Percentiles rank a stretch among this genome's conserved stretches.
phyloP scores from a whole-genome alignment of 768 basidiomycete species.

The Coprinellus micaceus region DNA sequence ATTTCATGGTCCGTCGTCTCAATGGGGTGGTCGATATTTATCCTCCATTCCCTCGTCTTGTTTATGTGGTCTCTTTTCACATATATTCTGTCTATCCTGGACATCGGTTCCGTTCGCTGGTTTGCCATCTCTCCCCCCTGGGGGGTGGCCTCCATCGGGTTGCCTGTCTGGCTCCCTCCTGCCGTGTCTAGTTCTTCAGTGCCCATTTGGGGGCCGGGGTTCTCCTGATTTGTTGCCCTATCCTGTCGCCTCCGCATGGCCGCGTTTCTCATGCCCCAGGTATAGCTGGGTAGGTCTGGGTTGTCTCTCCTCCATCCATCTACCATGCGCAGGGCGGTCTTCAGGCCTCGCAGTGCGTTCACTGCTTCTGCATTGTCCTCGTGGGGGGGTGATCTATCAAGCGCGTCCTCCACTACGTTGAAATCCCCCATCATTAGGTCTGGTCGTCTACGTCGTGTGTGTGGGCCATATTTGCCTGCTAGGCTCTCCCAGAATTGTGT shows the following conservation, averaged over 20 bases:
- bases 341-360: neutral
- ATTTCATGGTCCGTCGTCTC: conserved; percentile 26
- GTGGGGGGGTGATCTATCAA: neutral
- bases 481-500: neutral
- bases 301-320: neutral
- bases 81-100: conserved; percentile 33
- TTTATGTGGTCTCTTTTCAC: conserved; percentile 10
- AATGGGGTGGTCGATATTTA: conserved; percentile 10
- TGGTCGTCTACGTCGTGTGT: neutral
- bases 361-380: neutral
- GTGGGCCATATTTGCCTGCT: neutral
- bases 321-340: neutral
- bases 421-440: neutral
- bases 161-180: conserved; percentile 14
- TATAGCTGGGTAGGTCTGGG: neutral
- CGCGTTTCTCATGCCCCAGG: neutral
- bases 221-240: neutral
- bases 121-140: too few species aligned
- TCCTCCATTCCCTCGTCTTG: conserved; percentile 20
- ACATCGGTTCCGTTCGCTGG: too few species aligned
- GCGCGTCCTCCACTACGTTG: neutral
- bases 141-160: conserved; percentile 21
- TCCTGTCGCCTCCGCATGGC: neutral
- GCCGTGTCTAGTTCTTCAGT: too few species aligned
- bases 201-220: too few species aligned